These are phyloP conservation scores for Paraconiothyrium sp. DNA, from an alignment of 2,329 filamentous ascomycete genomes.

Conservation along the genomic window DNA sequence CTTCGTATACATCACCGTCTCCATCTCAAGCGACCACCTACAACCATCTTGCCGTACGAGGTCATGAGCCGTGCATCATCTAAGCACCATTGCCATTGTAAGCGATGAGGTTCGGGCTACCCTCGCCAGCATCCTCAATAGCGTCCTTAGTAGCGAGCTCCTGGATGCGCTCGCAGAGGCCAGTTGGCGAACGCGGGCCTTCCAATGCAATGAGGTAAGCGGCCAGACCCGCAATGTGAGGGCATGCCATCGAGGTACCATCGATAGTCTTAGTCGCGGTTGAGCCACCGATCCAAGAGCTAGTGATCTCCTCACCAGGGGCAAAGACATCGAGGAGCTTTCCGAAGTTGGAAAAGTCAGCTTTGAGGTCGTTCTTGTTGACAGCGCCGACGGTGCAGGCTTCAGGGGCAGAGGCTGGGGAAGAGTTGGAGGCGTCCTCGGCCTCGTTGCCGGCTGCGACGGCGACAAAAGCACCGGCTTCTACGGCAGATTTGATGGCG, in stretches of 20 bases:
- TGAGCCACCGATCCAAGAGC: conserved; percentile 97
- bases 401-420: conserved; percentile 88
- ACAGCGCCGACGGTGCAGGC: conserved; percentile 96
- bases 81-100: not conserved
- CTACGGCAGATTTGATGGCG: conserved; percentile 92
- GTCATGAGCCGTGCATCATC: not conserved
- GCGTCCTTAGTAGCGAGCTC: not conserved
- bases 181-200: not conserved
- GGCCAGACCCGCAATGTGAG: conserved; percentile 93
- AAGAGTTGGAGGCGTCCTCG: conserved; percentile 99
- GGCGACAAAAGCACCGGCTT: conserved; percentile 93
- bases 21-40: not conserved
- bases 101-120: not conserved
- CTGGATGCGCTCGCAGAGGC: not conserved
- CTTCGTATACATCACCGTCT: not conserved
- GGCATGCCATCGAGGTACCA: conserved; percentile 98
- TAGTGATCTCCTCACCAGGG: conserved; percentile 93
- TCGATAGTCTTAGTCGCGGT: conserved; percentile 98
- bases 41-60: not conserved
- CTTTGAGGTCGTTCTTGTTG: conserved; percentile 90
- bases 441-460: conserved; percentile 99
- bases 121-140: not conserved
- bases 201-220: conserved; percentile 74
- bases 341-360: conserved; percentile 99
- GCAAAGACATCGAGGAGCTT: conserved; percentile 99